Base-by-base conservation (phyloP, 2,329 filamentous ascomycete genomes). In the Anisogramma anomala region DNA sequence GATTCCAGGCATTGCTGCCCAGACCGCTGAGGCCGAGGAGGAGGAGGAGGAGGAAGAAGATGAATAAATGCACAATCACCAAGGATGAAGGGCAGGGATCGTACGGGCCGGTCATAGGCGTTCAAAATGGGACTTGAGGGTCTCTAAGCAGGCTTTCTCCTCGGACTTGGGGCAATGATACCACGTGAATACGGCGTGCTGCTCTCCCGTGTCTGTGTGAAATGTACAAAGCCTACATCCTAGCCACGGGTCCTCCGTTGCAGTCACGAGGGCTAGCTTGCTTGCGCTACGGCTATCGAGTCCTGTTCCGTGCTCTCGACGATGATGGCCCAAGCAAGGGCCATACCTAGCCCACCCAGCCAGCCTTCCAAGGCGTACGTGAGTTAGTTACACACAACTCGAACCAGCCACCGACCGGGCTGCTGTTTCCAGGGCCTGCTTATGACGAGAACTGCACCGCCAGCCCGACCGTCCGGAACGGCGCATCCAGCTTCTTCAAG, bases 381-480 rank as follows among this genome's bases (percentile, higher is more conserved):
- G 22, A 6, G 22, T 23, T 9, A 6, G 22, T 23, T 5, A 6
- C 6, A 23, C 22, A 23, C 22, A 23, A 23, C 22, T 5, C 5
- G 9, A 23, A 9, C 5, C 22, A 23, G n/a, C 22, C 22, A 23
- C 9, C 11, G 27, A 30, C 13, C 13, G 27, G 14, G 13, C 27
- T 30, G 5, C 27, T 14, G 5, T 4, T 11, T 19, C 3, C 19
- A 10, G 7, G 4, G 9, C 20, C 8, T n/a, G 4, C 15, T 79
- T 66, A 86, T 18, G 82, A 86, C 9, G 84, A 89, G 61, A 87
- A 91, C 56, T 88, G 84, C 33, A 91, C 68, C 62, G 89, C 84
- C 42, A 91, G 60, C 10, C 84, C 84, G 42, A 91, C 67, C 4
- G 76, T 82, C 47, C 82, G 74, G 55, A 91, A 82, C 28, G 85